Evolutionary conservation across 257 asterid genomes (phyloP), one percentile per base, ranked within the genome.

Genomic region (Ilex aquifolium): DNA sequence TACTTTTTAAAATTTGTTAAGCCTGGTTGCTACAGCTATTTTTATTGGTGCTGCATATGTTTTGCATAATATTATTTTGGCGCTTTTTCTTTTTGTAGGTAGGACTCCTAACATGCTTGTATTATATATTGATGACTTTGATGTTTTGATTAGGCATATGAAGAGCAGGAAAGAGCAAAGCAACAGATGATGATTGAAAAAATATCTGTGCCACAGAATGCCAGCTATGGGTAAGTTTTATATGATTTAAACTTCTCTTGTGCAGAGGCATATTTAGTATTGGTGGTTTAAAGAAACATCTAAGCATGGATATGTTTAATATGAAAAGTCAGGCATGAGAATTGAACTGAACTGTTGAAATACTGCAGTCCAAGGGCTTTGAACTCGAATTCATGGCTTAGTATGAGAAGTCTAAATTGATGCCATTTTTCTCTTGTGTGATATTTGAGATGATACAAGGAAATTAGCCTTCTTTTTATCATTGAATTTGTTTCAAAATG

Each of bases 141-240:
- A 54, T 32, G 30, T 44, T 46, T 77, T 62, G 58, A 69, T 72
- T 83, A 93, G 99, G 90, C 91, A 63, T 89, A 69, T 73, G 99
- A 90, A 75, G 96, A 83, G 31, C 90, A 85, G 63, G 90, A 87
- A 74, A 83, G 97, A 65, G 80, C 83, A 70, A 88, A 81, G 64
- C 95, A 85, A 55, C 86, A 87, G 69, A 60, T 56, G 63, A 78
- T 73, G 56, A 76, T 93, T 69, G 96, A 88, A 67, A 74, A 62
- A 62, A 72, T 85, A 69, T 60, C 79, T 63, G 66, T 93, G 72
- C 87, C 91, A 16, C 96, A 82, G 79, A 80, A 82, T 55, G 80
- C 95, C 69, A 88, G 97, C 74, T 77, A 87, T 70, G 91, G 86
- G 99, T 93, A 67, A 79, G 93, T 80, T 63, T 68, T 49, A 11